phyloP scores from a whole-genome alignment of 495 filamentous ascomycete species.

The Penicillium diatomitis region DNA sequence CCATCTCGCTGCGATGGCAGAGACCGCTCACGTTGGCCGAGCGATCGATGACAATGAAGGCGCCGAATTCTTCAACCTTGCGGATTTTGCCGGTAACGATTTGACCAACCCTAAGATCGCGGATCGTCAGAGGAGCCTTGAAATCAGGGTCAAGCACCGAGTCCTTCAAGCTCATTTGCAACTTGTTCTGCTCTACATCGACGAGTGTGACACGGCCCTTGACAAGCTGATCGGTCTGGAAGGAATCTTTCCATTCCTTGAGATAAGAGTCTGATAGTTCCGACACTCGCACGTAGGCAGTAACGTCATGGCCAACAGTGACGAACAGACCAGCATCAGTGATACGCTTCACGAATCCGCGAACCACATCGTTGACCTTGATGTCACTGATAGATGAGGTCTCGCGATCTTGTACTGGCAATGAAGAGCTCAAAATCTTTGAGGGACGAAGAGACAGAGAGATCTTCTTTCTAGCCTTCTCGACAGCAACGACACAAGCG shows the following conservation, averaged over 20 bases:
- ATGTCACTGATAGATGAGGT: conserved; percentile 59
- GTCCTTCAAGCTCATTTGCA: conserved; percentile 79
- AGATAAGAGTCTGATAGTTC: conserved; percentile 85
- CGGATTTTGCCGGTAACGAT: conserved; percentile 79
- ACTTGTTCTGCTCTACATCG: conserved; percentile 52
- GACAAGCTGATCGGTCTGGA: conserved; percentile 78
- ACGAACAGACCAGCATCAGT: conserved; percentile 83
- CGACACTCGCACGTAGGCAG: conserved; percentile 69
- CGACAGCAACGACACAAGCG: conserved; percentile 71
- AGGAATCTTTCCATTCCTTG: conserved; percentile 92
- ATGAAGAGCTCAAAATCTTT: conserved; percentile 74
- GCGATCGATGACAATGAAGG: conserved; percentile 81
- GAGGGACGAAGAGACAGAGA: conserved; percentile 78
- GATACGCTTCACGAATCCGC: conserved; percentile 83
- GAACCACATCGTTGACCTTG: conserved; percentile 67
- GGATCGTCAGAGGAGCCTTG: conserved; percentile 55
- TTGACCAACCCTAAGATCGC: conserved; percentile 68
- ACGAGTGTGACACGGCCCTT: conserved; percentile 71
- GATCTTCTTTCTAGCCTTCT: conserved; percentile 73
- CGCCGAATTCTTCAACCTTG: conserved; percentile 89
- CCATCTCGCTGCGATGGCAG: conserved; percentile 85
- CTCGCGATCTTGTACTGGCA: conserved; percentile 75
- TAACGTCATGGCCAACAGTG: conserved; percentile 65
- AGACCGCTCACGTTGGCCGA: conserved; percentile 82
- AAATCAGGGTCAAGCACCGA: conserved; percentile 76